A percentile compares a stretch with the other conserved stretches of the same genome.
Conservation (phyloP, 2,329 filamentous ascomycete genomes). For the Lizonia empirigonia region DNA sequence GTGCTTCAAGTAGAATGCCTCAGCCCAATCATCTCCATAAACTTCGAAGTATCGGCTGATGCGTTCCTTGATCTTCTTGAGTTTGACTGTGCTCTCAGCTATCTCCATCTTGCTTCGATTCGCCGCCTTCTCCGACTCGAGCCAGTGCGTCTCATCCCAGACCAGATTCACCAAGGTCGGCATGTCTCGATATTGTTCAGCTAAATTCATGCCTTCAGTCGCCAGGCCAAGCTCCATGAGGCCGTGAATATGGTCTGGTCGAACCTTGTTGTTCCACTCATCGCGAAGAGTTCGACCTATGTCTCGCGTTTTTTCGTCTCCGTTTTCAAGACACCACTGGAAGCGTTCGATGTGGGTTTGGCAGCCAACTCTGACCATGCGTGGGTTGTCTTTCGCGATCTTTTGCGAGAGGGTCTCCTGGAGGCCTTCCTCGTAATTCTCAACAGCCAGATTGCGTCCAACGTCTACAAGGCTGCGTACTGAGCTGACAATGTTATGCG, state of each 20-base stretch:
- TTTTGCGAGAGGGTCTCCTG: slow-evolving; percentile 50
- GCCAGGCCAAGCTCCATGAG: slow-evolving; percentile 58
- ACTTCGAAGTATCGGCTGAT: slow-evolving; percentile 63
- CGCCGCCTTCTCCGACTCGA: slow-evolving; percentile 40
- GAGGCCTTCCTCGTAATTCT: slow-evolving; percentile 47
- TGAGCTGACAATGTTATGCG: slow-evolving; percentile 52
- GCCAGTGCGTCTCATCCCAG: slow-evolving; percentile 52
- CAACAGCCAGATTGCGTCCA: slow-evolving; percentile 49
- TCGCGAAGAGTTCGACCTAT: slow-evolving; percentile 56
- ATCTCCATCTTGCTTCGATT: slow-evolving; percentile 45
- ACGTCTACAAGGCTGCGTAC: slow-evolving; percentile 48
- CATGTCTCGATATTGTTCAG: slow-evolving; percentile 68
- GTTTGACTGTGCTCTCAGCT: slow-evolving; percentile 44
- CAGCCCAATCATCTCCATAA: slow-evolving; percentile 70
- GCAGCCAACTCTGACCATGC: slow-evolving; percentile 63
- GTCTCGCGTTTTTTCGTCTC: slow-evolving; percentile 55
- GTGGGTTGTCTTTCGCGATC: slow-evolving; percentile 52
- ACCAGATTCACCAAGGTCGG: slow-evolving; percentile 62
- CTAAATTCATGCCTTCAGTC: slow-evolving; percentile 64
- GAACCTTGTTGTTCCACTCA: slow-evolving; percentile 48
- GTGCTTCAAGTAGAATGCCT: slow-evolving; percentile 79
- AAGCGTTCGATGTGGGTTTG: slow-evolving; percentile 64
- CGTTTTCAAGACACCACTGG: slow-evolving; percentile 62
- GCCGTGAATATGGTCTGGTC: slow-evolving; percentile 50
- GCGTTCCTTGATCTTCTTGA: slow-evolving; percentile 52